Base-by-base conservation (phyloP, 23 red algal genomes). In the Cyanidium caldarium region DNA sequence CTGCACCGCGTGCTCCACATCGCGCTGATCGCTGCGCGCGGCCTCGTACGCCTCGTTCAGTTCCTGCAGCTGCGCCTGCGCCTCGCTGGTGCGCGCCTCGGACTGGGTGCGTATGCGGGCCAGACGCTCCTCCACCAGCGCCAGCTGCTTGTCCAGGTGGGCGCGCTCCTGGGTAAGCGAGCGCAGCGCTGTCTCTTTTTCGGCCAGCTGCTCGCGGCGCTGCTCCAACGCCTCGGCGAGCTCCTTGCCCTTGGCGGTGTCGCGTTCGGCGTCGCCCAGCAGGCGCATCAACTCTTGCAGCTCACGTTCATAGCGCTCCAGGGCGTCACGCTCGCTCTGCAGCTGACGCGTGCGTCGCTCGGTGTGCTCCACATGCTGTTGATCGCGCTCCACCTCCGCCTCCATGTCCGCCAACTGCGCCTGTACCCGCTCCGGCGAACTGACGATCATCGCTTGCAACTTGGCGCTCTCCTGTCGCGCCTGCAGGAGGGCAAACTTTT, bases 341-440 rank as follows among this genome's bases (percentile, higher is more conserved):
- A 82, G 38, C 35, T 40, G 45, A 36, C 69, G 68, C 15, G 72
- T 75, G 39, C 72, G 42, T 3, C 65, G 38, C 44, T 86, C 82
- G 37, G 81, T 39, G 5, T 72, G 57, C 17, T 34, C 40, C 36
- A 79, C 75, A 46, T 77, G 36, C 65, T 70, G 31, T 45, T 72
- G 69, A 29, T 94, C 77, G 38, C 42, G 57, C 45, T 85, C 77
- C 21, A 94, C 37, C 37, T 67, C 40, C 7, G 69, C 69, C 5
- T 67, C 46, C 89, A 87, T 87, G 36, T 76, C 75, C 23, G 67
- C 82, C 46, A 95, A 82, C 42, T 95, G 80, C 1, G 57, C 58
- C 68, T 78, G 81, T 23, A 84, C 70, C 36, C 84, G 79, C 37
- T 95, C 89, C 1, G 89, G 89, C n/a, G 72, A 80, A 7, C 73